A percentile compares a stretch with the other conserved stretches of the same genome.
These are phyloP conservation scores for Mortierella sp. DNA, from an alignment of 371 early-diverging fungal species.

Conservation along the genomic window DNA sequence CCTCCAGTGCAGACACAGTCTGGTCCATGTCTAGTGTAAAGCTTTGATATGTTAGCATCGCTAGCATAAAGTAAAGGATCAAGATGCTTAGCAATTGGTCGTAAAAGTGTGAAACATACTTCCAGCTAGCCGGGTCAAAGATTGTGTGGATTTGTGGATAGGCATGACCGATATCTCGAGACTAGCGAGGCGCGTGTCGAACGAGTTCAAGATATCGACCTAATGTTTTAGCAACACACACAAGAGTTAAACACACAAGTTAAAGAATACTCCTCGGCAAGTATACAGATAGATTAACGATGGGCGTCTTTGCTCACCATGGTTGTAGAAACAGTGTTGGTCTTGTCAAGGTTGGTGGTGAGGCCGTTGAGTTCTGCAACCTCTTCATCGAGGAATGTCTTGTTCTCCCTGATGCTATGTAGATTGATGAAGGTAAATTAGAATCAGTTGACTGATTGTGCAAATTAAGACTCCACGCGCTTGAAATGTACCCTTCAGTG, in stretches of 20 bases:
- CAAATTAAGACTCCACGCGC: not conserved
- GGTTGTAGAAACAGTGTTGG: constrained; percentile 45
- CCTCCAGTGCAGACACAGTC: constrained; percentile 77
- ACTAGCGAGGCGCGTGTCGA: constrained; percentile 85
- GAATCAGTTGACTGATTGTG: not conserved
- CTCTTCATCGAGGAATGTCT: constrained; percentile 57
- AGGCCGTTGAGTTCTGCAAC: constrained; percentile 50
- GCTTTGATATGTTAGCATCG: not conserved
- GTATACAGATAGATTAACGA: not conserved
- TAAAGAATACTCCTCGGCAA: not conserved
- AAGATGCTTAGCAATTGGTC: not conserved
- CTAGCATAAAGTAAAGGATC: not conserved
- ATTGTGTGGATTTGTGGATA: constrained; percentile 89
- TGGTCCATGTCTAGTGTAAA: constrained; percentile 73
- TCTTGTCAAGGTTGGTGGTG: constrained; percentile 46
- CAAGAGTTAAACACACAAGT: not conserved
- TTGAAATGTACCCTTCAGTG: not conserved
- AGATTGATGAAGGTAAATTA: not conserved
- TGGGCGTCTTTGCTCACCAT: constrained; percentile 33
- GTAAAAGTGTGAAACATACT: constrained; percentile 63
- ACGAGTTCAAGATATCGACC: constrained; percentile 80
- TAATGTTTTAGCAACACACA: constrained; percentile 20
- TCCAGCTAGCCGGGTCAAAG: constrained; percentile 83
- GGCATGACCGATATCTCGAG: constrained; percentile 88
- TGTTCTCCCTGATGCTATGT: constrained; percentile 44